Evolutionary conservation across 805 yeast species (phyloP).

Genomic region (Cyberlindnera mycetangii): DNA sequence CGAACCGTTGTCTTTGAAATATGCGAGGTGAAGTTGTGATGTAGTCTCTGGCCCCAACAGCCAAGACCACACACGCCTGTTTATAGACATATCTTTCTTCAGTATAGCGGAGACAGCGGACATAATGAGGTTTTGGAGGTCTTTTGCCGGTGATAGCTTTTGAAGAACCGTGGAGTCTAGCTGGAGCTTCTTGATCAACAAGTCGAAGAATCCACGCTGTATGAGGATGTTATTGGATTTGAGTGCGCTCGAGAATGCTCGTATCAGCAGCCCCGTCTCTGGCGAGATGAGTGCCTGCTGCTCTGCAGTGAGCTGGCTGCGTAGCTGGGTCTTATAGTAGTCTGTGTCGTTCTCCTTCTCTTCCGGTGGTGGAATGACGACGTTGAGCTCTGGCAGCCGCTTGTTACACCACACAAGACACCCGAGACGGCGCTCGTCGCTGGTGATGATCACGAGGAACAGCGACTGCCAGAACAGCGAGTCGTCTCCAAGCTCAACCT

Average conservation of each 20-base stretch:
- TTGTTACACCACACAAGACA: conserved; percentile 73
- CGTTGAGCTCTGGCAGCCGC: conserved; percentile 59
- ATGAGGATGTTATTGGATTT: conserved; percentile 66
- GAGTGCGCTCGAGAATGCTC: conserved; percentile 73
- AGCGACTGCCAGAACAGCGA: conserved; percentile 84
- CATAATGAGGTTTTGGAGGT: conserved; percentile 55
- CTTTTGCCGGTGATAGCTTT: conserved; percentile 44
- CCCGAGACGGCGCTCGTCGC: conserved; percentile 79
- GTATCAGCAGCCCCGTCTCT: conserved; percentile 72
- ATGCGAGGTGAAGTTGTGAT: conserved; percentile 29
- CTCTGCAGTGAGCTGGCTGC: conserved; percentile 37
- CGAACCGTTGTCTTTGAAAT: conserved; percentile 59
- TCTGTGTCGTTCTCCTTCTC: conserved; percentile 13
- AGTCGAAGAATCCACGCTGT: conserved; percentile 85
- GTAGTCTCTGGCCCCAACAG: conserved; percentile 70
- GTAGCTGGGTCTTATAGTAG: conserved; percentile 26
- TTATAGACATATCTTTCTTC: conserved; percentile 88
- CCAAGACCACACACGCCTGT: conserved; percentile 93
- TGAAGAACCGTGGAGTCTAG: conserved; percentile 58
- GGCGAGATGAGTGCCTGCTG: conserved; percentile 66
- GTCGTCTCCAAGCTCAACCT: conserved; percentile 56
- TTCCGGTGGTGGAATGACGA: conserved; percentile 25
- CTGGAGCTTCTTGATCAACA: conserved; percentile 65
- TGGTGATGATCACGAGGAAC: conserved; percentile 70
- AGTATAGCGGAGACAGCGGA: conserved; percentile 67